Conservation (phyloP, 2,329 filamentous ascomycete genomes). For the Trichoderma koningiopsis region DNA sequence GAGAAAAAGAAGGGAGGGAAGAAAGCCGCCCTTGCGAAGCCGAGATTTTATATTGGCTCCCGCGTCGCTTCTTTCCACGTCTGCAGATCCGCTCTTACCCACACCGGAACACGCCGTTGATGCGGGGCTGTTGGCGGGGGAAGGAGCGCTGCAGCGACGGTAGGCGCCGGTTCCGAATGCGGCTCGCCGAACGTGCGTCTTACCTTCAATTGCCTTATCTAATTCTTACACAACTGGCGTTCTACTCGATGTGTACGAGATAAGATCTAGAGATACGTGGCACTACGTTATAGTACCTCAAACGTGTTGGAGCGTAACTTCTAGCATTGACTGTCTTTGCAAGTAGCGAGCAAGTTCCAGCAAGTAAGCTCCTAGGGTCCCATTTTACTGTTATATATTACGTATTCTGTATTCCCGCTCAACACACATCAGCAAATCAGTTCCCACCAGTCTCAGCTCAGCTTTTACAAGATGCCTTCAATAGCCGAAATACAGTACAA, state of each 20-base stretch:
- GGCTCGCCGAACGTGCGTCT: neutral
- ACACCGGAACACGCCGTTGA: constrained; percentile 22
- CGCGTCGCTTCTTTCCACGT: neutral
- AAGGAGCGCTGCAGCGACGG: constrained; percentile 8
- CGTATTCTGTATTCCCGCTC: neutral
- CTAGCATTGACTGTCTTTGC: neutral
- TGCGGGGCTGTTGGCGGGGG: constrained; percentile 15
- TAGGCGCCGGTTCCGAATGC: constrained; percentile 23
- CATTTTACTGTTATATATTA: neutral
- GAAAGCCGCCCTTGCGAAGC: neutral
- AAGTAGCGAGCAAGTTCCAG: neutral
- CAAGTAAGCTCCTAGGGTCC: neutral
- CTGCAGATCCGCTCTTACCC: neutral
- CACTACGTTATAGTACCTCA: neutral
- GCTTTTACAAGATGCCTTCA: neutral
- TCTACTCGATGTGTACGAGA: neutral
- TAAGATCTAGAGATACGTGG: neutral
- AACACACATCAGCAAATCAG: neutral
- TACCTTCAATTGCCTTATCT: too few relatives aligned
- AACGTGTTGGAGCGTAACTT: neutral
- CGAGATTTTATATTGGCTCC: neutral
- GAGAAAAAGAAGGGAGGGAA: neutral
- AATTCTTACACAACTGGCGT: neutral
- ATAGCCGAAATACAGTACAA: neutral
- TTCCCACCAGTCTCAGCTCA: neutral